Base-by-base conservation (phyloP, 1,284 basidiomycete genomes). In the Heterobasidion annosum region DNA sequence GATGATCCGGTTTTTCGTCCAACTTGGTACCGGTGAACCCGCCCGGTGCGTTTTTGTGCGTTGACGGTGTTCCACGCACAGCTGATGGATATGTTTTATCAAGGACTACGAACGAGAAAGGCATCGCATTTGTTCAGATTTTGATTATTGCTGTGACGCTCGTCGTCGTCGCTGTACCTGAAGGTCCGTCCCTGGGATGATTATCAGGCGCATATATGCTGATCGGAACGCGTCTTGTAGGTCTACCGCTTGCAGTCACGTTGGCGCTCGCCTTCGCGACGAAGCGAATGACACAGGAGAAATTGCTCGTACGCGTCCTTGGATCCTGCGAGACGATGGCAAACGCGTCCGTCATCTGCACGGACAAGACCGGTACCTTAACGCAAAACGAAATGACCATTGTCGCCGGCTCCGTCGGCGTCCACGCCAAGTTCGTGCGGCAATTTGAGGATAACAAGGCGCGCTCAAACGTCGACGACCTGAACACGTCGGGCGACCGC, bases 251-350 rank as follows among this genome's bases (percentile, higher is more conserved):
- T 51, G 97, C 97, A 49, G 94, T 98, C 55, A 98, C 95, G 0
- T 82, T 99, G 46, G 96, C 97, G 0, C 77, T 99, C 25, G 93
- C 96, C 0, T 98, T 98, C 65, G 96, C 96, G 0, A 99, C 96
- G 48, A 95, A 92, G 66, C 85, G 95, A 33, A 99, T 99, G 96
- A 93, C 94, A 16, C 82, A 87, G 65, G 90, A 94, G 69, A 96
- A 96, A 58, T 76, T 99, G 0, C 83, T 99, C 49, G 96, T 99
- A 16, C 93, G 96, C 59, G 88, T 98, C 2, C 82, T 99, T 37
- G 91, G 93, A 12, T 93, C 93, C 32, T 99, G 96, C 70, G 96
- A 98, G 75, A 98, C 93, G 7, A 99, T 98, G 95, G 96, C 91
- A 35, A 98, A 98, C 67, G 91, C 94, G 12, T 96, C 89, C 19